Conservation (phyloP, 2,329 filamentous ascomycete genomes). For the Alternaria panax region DNA sequence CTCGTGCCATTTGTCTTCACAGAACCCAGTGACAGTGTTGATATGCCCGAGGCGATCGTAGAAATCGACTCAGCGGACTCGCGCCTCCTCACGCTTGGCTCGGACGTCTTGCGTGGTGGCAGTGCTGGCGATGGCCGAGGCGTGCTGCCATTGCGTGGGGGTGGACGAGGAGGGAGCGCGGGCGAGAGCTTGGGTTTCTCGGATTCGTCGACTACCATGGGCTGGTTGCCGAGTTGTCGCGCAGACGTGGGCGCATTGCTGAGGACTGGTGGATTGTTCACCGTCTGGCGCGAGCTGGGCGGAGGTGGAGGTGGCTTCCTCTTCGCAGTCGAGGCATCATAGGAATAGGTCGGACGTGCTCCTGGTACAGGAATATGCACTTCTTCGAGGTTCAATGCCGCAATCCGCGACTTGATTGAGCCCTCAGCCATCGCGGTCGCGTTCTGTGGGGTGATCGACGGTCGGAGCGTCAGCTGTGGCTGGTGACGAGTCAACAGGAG, state of each 20-base stretch:
- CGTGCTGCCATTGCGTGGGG: conserved; percentile 58
- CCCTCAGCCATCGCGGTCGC: conserved; percentile 41
- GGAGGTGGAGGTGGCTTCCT: conserved; percentile 50
- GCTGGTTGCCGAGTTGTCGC: conserved; percentile 51
- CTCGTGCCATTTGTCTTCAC: conserved; percentile 52
- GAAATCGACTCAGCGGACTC: conserved; percentile 59
- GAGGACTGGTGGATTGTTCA: conserved; percentile 52
- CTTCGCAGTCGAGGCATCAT: conserved; percentile 45
- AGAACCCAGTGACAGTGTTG: conserved; percentile 60
- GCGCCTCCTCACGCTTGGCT: conserved; percentile 43
- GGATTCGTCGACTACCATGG: conserved; percentile 29
- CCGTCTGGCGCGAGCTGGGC: conserved; percentile 47
- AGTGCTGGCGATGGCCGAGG: conserved; percentile 50
- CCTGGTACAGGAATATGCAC: conserved; percentile 50
- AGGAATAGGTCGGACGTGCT: conserved; percentile 45
- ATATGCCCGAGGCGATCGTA: conserved; percentile 57
- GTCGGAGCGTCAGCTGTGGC: conserved; percentile 17
- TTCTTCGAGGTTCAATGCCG: conserved; percentile 57
- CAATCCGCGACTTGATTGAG: conserved; percentile 57
- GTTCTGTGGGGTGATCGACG: conserved; percentile 18
- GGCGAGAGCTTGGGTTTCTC: conserved; percentile 35
- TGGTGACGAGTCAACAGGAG: conserved; percentile 11
- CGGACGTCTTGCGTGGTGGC: conserved; percentile 55
- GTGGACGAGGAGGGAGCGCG: conserved; percentile 51
- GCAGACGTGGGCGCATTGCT: conserved; percentile 46